Percentiles rank a stretch among this genome's conserved stretches.
These are phyloP conservation scores for Cordyceps farinosa DNA, from an alignment of 2,329 filamentous ascomycete species.

Conservation along the genomic window DNA sequence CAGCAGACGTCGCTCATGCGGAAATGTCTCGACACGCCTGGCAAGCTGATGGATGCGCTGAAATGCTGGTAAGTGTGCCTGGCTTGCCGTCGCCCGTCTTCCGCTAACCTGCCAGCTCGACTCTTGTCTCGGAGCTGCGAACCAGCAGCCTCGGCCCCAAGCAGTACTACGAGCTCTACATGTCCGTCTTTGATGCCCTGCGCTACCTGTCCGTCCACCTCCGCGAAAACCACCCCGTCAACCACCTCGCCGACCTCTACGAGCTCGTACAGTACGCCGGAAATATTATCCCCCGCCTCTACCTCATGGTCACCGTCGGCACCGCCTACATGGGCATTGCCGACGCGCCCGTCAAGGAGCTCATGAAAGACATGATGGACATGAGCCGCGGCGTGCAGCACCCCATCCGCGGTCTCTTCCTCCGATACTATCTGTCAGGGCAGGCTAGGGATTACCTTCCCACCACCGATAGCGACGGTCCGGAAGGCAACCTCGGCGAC, in stretches of 20 bases:
- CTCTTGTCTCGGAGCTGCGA: slow-evolving; percentile 94
- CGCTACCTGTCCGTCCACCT: slow-evolving; percentile 95
- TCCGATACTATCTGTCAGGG: slow-evolving; percentile 93
- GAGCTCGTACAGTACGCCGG: slow-evolving; percentile 97
- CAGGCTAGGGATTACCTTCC: slow-evolving; percentile 90
- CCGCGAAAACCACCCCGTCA: slow-evolving; percentile 94
- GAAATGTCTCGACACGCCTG: slow-evolving; percentile 92
- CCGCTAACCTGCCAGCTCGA: slow-evolving; percentile 63
- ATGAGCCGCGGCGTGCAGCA: slow-evolving; percentile 99
- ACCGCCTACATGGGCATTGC: slow-evolving; percentile 99
- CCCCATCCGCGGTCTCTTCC: slow-evolving; percentile 88
- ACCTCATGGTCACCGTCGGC: slow-evolving; percentile 98
- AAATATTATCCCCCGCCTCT: slow-evolving; percentile 93
- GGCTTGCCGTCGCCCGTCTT: background rate
- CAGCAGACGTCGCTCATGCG: slow-evolving; percentile 97
- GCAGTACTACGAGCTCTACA: slow-evolving; percentile 99
- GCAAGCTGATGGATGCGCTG: slow-evolving; percentile 98
- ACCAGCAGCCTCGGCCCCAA: slow-evolving; percentile 97
- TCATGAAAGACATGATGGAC: slow-evolving; percentile 99
- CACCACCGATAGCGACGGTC: slow-evolving; percentile 76
- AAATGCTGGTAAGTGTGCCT: slow-evolving; percentile 86
- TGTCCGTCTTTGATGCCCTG: slow-evolving; percentile 97
- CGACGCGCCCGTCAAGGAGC: slow-evolving; percentile 97
- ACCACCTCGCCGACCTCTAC: slow-evolving; percentile 96
- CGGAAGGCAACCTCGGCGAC: slow-evolving; percentile 92